Percentiles rank a stretch among this genome's conserved stretches.
These are phyloP conservation scores for Rugonectria rugulosa DNA, from an alignment of 2,329 filamentous ascomycete species.

Conservation along the genomic window DNA sequence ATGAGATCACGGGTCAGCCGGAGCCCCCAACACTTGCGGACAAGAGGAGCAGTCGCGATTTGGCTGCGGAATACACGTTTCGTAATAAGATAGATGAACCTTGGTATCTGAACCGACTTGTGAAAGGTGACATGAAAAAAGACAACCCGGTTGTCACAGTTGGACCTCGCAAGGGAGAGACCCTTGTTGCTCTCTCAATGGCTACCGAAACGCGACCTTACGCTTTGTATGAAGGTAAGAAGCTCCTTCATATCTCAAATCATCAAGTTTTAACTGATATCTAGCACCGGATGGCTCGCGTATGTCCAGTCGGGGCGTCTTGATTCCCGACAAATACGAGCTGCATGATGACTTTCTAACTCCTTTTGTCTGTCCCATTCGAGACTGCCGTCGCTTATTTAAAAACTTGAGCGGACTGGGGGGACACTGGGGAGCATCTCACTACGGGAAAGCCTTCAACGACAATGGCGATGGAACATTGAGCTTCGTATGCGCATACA, in stretches of 20 bases:
- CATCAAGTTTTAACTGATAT: background rate
- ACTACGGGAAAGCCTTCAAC: conserved; percentile 43
- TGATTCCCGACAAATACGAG: conserved; percentile 45
- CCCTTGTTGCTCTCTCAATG: conserved; percentile 20
- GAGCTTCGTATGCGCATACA: conserved; percentile 39
- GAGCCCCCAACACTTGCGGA: background rate
- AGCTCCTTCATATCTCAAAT: background rate
- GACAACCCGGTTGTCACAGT: background rate
- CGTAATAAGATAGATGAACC: background rate
- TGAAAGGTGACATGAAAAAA: background rate
- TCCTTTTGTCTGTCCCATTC: conserved; percentile 48
- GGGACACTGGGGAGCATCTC: conserved; percentile 38
- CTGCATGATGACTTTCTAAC: conserved; percentile 29
- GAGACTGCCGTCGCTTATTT: conserved; percentile 45
- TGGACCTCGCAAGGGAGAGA: conserved; percentile 11
- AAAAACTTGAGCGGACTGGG: conserved; percentile 30
- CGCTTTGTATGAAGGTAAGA: conserved; percentile 26
- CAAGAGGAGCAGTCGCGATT: background rate
- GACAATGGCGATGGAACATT: conserved; percentile 53
- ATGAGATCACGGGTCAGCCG: background rate
- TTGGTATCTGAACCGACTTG: background rate
- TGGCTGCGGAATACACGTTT: background rate
- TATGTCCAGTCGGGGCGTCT: conserved; percentile 35
- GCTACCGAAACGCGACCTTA: conserved; percentile 30
- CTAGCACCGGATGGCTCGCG: conserved; percentile 18